Conservation (phyloP, 805 yeast species). For the Ogataea paradorogensis region DNA sequence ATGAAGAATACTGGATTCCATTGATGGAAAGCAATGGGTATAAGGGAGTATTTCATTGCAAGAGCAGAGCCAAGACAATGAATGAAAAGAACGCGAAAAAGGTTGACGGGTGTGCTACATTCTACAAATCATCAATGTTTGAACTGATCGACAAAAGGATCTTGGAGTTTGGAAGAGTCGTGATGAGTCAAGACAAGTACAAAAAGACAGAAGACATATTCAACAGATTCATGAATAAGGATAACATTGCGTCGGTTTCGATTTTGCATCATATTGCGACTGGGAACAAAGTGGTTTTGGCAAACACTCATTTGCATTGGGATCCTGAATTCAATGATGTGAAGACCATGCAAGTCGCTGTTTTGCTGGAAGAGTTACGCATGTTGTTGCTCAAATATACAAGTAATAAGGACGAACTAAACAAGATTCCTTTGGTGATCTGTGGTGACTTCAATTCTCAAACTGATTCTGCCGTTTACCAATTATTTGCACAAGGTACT, state of each 20-base stretch:
- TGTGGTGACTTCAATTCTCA: conserved; percentile 97
- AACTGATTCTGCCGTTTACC: conserved; percentile 85
- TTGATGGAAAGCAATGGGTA: conserved; percentile 71
- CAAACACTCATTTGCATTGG: conserved; percentile 97
- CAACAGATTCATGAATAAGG: conserved; percentile 94
- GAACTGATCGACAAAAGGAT: conserved; percentile 65
- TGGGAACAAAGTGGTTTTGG: conserved; percentile 69
- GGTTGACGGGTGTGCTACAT: conserved; percentile 98
- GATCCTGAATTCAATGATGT: conserved; percentile 96
- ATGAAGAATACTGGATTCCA: conserved; percentile 84
- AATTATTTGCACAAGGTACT: conserved; percentile 76
- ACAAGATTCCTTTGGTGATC: conserved; percentile 68
- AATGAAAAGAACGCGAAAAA: conserved; percentile 72
- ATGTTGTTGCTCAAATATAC: conserved; percentile 47
- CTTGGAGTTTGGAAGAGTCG: conserved; percentile 79
- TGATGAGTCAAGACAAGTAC: conserved; percentile 79
- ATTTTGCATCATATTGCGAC: conserved; percentile 70
- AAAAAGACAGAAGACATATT: conserved; percentile 92
- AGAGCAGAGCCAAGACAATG: conserved; percentile 93
- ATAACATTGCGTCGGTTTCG: conserved; percentile 80
- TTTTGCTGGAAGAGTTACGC: conserved; percentile 84
- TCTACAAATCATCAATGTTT: conserved; percentile 69
- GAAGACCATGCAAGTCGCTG: conserved; percentile 92
- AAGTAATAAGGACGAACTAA: conserved; percentile 29
- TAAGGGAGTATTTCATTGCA: conserved; percentile 76